Base-by-base conservation (phyloP, 495 filamentous ascomycete species). In the Annulohypoxylon bovei region DNA sequence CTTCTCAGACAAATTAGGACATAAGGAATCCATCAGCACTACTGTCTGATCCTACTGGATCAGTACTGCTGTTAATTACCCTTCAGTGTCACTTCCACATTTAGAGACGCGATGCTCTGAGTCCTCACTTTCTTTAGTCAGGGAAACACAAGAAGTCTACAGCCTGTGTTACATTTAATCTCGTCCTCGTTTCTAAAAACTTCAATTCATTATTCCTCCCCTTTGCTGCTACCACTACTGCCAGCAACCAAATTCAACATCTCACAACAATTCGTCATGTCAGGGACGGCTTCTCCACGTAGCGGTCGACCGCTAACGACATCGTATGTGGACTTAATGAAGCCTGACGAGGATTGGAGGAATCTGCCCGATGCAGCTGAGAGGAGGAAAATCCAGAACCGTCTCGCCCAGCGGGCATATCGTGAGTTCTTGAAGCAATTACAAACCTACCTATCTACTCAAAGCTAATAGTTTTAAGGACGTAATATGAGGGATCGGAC, bases 361-460 rank as follows among this genome's bases (percentile, higher is more conserved):
- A 70, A 73, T 60, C 70, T 80, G 25, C 74, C 76, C 20, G 77
- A 80, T 70, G 71, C 76, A 46, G 77, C 76, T 7, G 68, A 75
- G 73, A 58, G 78, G 27, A 79, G 76, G 63, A 77, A 75, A 60
- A 71, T 80, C n/a, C 79, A 80, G 54, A 81, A 81, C 54, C 72
- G 77, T 16, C 74, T 80, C 23, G 78, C 79, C n/a, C 79, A 81
- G 60, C 69, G 79, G 28, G 78, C 76, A 65, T 80, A 80, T 60
- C 67, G 78, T 79, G 66, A 68, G 78, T 75, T 37, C 1, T 28
- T 1, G 7, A 8, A 22, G 16, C 49, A 25, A 30, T 9, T 25
- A 35, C 14, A 14, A 42, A 3, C 8, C 16, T 2, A 25, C 1
- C 20, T 52, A 16, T 32, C 12, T 40, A 22, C 30, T 6, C 30